Percentiles rank a stretch among this genome's conserved stretches.
phyloP scores from a whole-genome alignment of 441 rosid species.

The Populus trichocarpa region DNA sequence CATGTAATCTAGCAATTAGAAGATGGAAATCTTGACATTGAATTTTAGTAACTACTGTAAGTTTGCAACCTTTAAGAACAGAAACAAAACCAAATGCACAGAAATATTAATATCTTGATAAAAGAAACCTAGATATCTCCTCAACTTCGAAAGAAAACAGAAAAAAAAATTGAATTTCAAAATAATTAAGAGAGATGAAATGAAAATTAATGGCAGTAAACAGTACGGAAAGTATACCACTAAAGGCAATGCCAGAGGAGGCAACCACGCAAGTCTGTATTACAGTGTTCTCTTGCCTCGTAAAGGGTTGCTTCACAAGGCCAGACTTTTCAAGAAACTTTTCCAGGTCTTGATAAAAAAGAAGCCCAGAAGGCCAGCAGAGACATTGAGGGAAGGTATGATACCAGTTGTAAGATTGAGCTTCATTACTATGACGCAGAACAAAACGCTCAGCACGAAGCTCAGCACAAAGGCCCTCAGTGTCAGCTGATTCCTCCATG shows the following conservation, averaged over 20 bases:
- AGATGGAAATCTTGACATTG: no score
- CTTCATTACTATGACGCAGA: background rate
- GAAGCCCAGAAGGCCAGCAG: background rate
- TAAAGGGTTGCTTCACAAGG: background rate
- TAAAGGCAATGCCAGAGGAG: no score
- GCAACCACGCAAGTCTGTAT: conserved; percentile 1
- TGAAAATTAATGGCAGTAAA: background rate
- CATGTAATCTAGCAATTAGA: no score
- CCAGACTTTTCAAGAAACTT: background rate
- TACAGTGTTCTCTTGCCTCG: background rate
- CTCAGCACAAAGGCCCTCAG: background rate
- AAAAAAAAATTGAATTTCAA: no score
- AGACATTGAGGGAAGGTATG: background rate
- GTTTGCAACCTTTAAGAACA: no score
- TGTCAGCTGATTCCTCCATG: background rate
- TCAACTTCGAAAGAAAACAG: no score
- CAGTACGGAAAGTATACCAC: background rate
- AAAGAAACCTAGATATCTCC: background rate
- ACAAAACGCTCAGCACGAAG: background rate
- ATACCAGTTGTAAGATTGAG: background rate
- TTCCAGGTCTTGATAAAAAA: background rate
- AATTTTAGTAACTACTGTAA: no score
- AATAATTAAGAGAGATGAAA: no score
- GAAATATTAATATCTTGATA: background rate
- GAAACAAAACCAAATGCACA: no score